Base-by-base conservation (phyloP, 2,329 filamentous ascomycete genomes). In the Beauveria medogensis region DNA sequence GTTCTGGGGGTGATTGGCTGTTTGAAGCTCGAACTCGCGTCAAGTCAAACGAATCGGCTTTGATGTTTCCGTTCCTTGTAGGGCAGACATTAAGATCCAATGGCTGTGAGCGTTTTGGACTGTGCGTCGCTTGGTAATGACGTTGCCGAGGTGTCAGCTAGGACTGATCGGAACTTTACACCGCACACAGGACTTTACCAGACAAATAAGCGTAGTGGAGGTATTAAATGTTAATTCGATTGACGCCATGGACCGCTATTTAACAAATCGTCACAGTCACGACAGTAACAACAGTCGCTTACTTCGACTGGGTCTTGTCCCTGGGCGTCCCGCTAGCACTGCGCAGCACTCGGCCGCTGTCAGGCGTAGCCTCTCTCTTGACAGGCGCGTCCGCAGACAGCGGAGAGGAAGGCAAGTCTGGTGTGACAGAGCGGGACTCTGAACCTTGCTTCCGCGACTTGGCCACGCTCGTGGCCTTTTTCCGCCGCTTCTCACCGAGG, bases 381-480 rank as follows among this genome's bases (percentile, higher is more conserved):
- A 62, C 64, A 53, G 72, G 80, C 63, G 75, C 80, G 65, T 81
- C 80, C 56, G 73, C 75, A 7, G 80, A 78, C 62, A 85, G 68
- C 3, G 81, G 82, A 3, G 82, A 84, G 2, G 81, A 83, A 5
- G 81, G 74, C 20, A 76, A 75, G 47, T 85, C 82, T 1, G 82
- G 82, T 3, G 82, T 83, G 3, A 80, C 75, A 5, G 81, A 83
- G 55, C 82, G 72, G 4, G 78, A 79, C 52, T 84, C 81, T 4
- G 73, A 72, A 0, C 74, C 74, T 0, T 77, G 70, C 40, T 80
- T 74, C 67, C 76, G 80, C 20, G 76, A 66, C 63, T 74, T 76
- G 26, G 75, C 71, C 34, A 71, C 69, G 5, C 78, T 75, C 10
- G 76, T 69, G 48, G 76, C 72, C 72, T 81, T 83, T 73, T 81